phyloP scores from a whole-genome alignment of 108 stramenopile genomes.

The Stephanodiscus triporus region DNA sequence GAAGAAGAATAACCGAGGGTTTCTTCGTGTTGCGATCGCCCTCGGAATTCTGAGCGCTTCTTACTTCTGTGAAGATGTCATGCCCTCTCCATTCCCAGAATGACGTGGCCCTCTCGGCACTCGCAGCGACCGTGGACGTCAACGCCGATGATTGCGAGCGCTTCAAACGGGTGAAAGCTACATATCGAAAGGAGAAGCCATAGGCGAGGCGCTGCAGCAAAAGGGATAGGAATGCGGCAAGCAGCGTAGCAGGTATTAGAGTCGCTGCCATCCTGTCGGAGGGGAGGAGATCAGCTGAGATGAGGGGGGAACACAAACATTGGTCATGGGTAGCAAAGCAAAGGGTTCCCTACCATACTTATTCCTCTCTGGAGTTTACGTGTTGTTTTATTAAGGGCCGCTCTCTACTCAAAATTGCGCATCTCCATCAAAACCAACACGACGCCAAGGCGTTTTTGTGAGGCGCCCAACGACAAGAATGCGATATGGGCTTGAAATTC shows the following conservation, averaged over 20 bases:
- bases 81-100: slow-evolving; percentile 49
- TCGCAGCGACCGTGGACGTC: background rate
- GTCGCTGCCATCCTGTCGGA: background rate
- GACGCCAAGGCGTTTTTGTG: too few relatives aligned
- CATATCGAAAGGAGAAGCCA: slow-evolving; percentile 6
- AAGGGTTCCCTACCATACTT: too few relatives aligned
- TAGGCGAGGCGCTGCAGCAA: background rate
- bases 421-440: too few relatives aligned
- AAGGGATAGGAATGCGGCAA: background rate
- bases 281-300: too few relatives aligned
- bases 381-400: too few relatives aligned
- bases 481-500: too few relatives aligned
- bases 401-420: too few relatives aligned
- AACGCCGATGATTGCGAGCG: background rate
- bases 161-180: background rate
- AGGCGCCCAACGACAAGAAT: too few relatives aligned
- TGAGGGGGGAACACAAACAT: too few relatives aligned
- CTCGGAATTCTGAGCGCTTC: background rate
- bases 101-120: background rate
- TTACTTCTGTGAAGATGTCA: slow-evolving; percentile 33
- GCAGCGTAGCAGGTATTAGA: background rate
- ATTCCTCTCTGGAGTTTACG: too few relatives aligned
- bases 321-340: too few relatives aligned
- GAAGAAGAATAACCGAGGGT: slow-evolving; percentile 53
- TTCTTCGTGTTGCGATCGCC: slow-evolving; percentile 5